Conservation (phyloP, 2,329 filamentous ascomycete species). For the Cryphonectria carpinicola region DNA sequence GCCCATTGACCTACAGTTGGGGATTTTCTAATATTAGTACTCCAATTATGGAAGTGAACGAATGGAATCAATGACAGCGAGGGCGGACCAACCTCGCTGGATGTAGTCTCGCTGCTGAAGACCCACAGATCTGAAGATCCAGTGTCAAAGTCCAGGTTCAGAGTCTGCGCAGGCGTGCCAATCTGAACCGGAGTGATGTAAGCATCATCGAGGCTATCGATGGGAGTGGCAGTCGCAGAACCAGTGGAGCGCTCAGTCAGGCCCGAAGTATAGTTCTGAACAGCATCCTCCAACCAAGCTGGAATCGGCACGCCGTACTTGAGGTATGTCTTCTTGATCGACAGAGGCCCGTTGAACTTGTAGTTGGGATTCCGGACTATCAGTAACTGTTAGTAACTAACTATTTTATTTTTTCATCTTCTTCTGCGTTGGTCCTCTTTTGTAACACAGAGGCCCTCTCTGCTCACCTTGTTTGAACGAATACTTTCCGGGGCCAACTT, state of each 20-base stretch:
- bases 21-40: conserved; percentile 27
- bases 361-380: conserved; percentile 29
- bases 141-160: conserved; percentile 51
- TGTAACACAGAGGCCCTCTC: background rate
- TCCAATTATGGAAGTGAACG: conserved; percentile 25
- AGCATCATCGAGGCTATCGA: conserved; percentile 36
- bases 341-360: conserved; percentile 27
- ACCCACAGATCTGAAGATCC: conserved; percentile 49
- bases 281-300: conserved; percentile 25
- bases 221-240: conserved; percentile 27
- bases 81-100: conserved; percentile 13
- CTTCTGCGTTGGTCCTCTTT: background rate
- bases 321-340: conserved; percentile 32
- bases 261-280: conserved; percentile 18
- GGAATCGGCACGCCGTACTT: conserved; percentile 31
- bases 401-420: background rate
- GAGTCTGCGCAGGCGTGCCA: conserved; percentile 46
- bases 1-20: conserved; percentile 32
- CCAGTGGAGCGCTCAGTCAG: conserved; percentile 27
- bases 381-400: background rate
- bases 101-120: conserved; percentile 37
- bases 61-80: background rate
- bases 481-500: conserved; percentile 18
- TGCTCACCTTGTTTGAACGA: conserved; percentile 25
- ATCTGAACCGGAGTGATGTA: conserved; percentile 41